Percentiles rank a stretch among this genome's conserved stretches.
These are phyloP conservation scores for Keithomyces neogunnii DNA, from an alignment of 2,329 filamentous ascomycete genomes.

Conservation along the genomic window DNA sequence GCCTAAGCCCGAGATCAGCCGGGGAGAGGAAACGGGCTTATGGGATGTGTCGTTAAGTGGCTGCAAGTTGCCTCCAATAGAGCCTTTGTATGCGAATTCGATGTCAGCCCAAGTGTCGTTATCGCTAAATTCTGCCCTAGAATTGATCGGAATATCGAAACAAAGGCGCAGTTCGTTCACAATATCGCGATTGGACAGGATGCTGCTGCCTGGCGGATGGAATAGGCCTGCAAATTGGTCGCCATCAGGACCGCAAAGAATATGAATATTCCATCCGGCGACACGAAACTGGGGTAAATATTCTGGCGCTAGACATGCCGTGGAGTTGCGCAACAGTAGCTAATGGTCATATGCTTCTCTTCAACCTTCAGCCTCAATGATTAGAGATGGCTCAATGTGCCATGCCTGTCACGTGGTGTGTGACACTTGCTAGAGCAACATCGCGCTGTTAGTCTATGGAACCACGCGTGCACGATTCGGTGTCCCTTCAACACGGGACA, in stretches of 20 bases:
- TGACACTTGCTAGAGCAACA: too few relatives aligned
- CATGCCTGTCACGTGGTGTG: too few relatives aligned
- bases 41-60: background rate
- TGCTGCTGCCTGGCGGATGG: background rate
- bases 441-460: too few relatives aligned
- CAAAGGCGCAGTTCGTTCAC: constrained; percentile 11
- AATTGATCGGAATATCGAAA: constrained; percentile 8
- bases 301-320: background rate
- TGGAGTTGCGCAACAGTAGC: background rate
- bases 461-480: too few relatives aligned
- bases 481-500: too few relatives aligned
- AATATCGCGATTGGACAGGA: constrained; percentile 10
- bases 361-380: too few relatives aligned
- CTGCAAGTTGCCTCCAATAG: background rate
- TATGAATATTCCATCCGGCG: constrained; percentile 1
- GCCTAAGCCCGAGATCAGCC: background rate
- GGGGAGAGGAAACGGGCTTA: background rate
- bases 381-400: too few relatives aligned
- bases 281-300: background rate
- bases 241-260: background rate
- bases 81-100: constrained; percentile 3
- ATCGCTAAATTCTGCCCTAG: background rate
- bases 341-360: too few relatives aligned
- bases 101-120: constrained; percentile 4
- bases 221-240: constrained; percentile 1